A percentile compares a stretch with the other conserved stretches of the same genome.
Evolutionary conservation across 495 filamentous ascomycete genomes (phyloP).

Genomic region (Neurospora pannonica): DNA sequence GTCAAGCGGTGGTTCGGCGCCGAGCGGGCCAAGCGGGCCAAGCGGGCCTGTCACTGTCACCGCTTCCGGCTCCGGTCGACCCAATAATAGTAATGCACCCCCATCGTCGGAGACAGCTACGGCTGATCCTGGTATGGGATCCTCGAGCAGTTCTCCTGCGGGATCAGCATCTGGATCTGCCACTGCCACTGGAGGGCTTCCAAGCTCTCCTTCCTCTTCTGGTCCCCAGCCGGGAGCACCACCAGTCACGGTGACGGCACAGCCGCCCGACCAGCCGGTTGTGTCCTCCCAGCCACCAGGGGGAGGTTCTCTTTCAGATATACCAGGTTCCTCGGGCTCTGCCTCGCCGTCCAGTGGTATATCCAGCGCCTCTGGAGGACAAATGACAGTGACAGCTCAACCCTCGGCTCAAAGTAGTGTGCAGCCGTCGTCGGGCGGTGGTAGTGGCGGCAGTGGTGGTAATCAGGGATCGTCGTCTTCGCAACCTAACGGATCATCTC

Average conservation of each 20-base stretch:
- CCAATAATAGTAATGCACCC: neutral
- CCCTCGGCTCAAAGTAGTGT: neutral
- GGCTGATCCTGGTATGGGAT: neutral
- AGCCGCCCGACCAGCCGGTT: neutral
- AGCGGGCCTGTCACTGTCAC: constrained; percentile 3
- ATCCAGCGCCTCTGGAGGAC: neutral
- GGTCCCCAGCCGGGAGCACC: neutral
- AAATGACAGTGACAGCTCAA: neutral
- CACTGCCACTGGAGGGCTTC: neutral
- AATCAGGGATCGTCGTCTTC: neutral
- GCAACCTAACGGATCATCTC: neutral
- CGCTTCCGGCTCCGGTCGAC: neutral
- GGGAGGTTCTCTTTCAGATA: neutral
- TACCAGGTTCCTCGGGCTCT: neutral
- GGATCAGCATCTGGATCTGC: neutral
- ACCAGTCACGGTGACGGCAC: neutral
- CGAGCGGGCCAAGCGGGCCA: neutral
- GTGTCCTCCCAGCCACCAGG: neutral
- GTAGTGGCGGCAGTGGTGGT: neutral
- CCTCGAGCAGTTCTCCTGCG: neutral
- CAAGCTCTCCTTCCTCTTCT: neutral
- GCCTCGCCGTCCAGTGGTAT: neutral
- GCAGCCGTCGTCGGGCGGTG: neutral
- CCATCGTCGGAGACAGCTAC: neutral
- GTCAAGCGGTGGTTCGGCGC: neutral